phyloP scores from a whole-genome alignment of 2,329 filamentous ascomycete species.

The Berkeleyomyces basicola region DNA sequence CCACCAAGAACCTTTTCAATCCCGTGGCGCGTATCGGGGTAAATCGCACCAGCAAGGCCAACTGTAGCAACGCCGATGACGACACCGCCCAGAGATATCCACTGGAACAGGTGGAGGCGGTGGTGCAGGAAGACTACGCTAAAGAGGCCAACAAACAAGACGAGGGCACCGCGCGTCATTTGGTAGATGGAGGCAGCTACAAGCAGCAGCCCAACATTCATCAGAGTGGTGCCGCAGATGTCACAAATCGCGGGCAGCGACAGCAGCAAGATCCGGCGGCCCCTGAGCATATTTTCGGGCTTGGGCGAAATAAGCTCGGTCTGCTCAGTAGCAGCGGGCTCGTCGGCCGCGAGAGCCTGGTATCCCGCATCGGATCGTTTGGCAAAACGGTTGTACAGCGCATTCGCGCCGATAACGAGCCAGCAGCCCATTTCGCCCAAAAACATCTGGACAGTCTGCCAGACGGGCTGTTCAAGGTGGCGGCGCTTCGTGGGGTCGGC shows the following conservation, averaged over 20 bases:
- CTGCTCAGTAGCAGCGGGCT: slow-evolving; percentile 25
- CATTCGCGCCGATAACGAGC: slow-evolving; percentile 63
- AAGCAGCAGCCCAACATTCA: slow-evolving; percentile 90
- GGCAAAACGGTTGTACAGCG: slow-evolving; percentile 43
- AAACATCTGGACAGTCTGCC: slow-evolving; percentile 97
- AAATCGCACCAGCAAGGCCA: slow-evolving; percentile 73
- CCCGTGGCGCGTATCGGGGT: slow-evolving; percentile 35
- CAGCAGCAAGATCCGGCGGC: slow-evolving; percentile 56
- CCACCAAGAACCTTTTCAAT: slow-evolving; percentile 21
- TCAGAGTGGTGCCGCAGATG: slow-evolving; percentile 85
- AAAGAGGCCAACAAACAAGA: slow-evolving; percentile 90
- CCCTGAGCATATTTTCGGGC: slow-evolving; percentile 44
- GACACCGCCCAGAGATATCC: slow-evolving; percentile 74
- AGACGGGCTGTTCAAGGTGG: slow-evolving; percentile 83
- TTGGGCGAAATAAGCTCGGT: slow-evolving; percentile 27
- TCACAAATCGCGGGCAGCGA: slow-evolving; percentile 83
- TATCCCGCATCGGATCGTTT: slow-evolving; percentile 38
- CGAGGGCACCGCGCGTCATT: slow-evolving; percentile 90
- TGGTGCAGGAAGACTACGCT: slow-evolving; percentile 79
- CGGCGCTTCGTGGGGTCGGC: slow-evolving; percentile 47
- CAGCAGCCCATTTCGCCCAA: slow-evolving; percentile 91
- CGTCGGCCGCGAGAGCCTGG: slow-evolving; percentile 39
- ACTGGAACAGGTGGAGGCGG: slow-evolving; percentile 73
- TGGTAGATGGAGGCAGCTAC: slow-evolving; percentile 95
- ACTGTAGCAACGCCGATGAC: slow-evolving; percentile 79